A percentile compares a stretch with the other conserved stretches of the same genome.
Evolutionary conservation across 257 asterid species (phyloP).

Genomic region (Coffea eugenioides): DNA sequence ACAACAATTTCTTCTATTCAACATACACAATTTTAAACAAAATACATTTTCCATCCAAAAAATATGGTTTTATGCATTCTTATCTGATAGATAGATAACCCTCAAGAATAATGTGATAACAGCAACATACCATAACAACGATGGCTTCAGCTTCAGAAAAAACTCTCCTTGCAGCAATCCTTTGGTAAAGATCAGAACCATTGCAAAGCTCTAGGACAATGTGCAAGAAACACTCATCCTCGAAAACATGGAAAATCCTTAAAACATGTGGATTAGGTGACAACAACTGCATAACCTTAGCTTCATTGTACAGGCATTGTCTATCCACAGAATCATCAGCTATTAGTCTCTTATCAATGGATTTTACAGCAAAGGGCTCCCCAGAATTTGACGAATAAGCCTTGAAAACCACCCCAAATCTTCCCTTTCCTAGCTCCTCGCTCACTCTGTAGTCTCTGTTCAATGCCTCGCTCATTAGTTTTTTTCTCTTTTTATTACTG

Average conservation of each 20-base stretch:
- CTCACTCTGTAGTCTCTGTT: conserved; percentile 50
- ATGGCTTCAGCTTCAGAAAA: conserved; percentile 60
- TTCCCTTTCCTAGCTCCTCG: conserved; percentile 71
- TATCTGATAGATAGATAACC: neutral
- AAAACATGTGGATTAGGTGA: conserved; percentile 43
- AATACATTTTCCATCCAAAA: neutral
- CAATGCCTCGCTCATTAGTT: conserved; percentile 52
- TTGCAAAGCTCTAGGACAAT: conserved; percentile 59
- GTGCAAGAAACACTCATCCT: conserved; percentile 58
- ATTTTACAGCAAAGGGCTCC: conserved; percentile 58
- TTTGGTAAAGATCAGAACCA: conserved; percentile 48
- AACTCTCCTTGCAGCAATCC: conserved; percentile 35
- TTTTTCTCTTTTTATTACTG: neutral
- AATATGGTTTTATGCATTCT: neutral
- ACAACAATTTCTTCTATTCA: neutral
- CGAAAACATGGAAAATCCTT: conserved; percentile 48
- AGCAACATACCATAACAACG: conserved; percentile 50
- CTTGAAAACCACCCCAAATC: conserved; percentile 66
- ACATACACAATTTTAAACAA: neutral
- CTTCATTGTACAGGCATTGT: conserved; percentile 62
- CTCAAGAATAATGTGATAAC: neutral
- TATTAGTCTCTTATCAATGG: conserved; percentile 58
- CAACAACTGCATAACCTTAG: conserved; percentile 50
- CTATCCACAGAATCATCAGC: conserved; percentile 59
- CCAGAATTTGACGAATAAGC: conserved; percentile 50